Evolutionary conservation across 2,329 filamentous ascomycete genomes (phyloP).

Genomic region (Elsinoe necatrix): DNA sequence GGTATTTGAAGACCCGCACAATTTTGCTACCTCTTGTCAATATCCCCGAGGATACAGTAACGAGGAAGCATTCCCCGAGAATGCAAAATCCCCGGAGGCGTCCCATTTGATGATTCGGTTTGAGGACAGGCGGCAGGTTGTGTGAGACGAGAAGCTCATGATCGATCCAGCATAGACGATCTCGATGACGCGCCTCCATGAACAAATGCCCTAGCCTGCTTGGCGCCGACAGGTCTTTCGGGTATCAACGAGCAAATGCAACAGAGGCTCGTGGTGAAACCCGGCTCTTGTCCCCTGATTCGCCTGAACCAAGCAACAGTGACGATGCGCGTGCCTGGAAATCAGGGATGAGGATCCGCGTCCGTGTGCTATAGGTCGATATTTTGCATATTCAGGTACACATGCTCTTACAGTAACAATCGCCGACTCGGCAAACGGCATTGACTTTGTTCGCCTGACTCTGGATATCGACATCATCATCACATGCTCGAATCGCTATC

Average conservation of each 20-base stretch:
- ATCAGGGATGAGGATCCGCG: slow-evolving; percentile 10
- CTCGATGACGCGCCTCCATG: slow-evolving; percentile 8
- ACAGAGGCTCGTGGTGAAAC: slow-evolving; percentile 3
- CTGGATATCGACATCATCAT: slow-evolving; percentile 8
- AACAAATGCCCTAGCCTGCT: slow-evolving; percentile 4
- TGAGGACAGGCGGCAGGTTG: background rate
- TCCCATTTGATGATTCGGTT: background rate
- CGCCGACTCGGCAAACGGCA: slow-evolving; percentile 7
- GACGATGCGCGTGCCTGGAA: slow-evolving; percentile 10
- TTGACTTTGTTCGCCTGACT: background rate
- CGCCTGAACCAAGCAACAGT: background rate
- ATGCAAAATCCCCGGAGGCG: slow-evolving; percentile 12
- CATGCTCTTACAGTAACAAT: background rate
- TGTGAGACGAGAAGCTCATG: background rate
- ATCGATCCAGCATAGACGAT: slow-evolving; percentile 7
- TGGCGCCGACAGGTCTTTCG: background rate
- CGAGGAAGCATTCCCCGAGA: slow-evolving; percentile 3
- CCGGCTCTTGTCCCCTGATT: background rate
- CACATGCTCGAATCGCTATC: slow-evolving; percentile 3
- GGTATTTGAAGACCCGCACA: slow-evolving; percentile 1
- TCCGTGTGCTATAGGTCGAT: background rate
- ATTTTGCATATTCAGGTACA: background rate
- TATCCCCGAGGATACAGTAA: background rate
- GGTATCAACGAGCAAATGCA: background rate
- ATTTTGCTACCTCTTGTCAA: background rate